phyloP scores from a whole-genome alignment of 495 filamentous ascomycete genomes.

The Trichoderma orchidacearum region DNA sequence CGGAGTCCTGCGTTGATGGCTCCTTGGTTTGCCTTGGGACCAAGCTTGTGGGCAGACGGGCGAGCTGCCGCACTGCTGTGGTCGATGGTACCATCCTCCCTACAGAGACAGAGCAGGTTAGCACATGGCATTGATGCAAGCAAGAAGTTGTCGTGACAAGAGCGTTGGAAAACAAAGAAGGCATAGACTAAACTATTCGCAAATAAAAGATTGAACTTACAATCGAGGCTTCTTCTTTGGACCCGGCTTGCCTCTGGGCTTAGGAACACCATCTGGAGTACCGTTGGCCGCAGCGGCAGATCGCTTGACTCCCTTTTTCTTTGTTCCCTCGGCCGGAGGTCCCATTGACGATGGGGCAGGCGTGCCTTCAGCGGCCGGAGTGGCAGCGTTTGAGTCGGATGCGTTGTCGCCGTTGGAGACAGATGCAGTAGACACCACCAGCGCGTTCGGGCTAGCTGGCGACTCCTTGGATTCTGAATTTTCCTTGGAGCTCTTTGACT shows the following conservation, averaged over 20 bases:
- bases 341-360: constrained; percentile 29
- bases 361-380: constrained; percentile 27
- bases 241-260: constrained; percentile 72
- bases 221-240: constrained; percentile 90
- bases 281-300: constrained; percentile 33
- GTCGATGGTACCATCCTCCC: constrained; percentile 49
- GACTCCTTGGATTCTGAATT: constrained; percentile 16
- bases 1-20: constrained; percentile 95
- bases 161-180: background rate
- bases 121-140: constrained; percentile 7
- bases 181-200: no score
- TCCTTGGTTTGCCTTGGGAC: constrained; percentile 93
- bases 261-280: constrained; percentile 39
- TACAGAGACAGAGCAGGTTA: constrained; percentile 20
- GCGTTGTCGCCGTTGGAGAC: constrained; percentile 27
- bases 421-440: constrained; percentile 5
- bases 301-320: constrained; percentile 48
- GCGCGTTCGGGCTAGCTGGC: constrained; percentile 10
- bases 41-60: constrained; percentile 56
- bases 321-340: constrained; percentile 39
- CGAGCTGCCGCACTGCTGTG: constrained; percentile 18
- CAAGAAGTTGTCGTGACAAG: constrained; percentile 1
- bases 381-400: constrained; percentile 32
- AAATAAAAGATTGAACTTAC: constrained; percentile 58
- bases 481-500: constrained; percentile 15